Base-by-base conservation (phyloP, 2,329 filamentous ascomycete species). In the Aspergillus piperis region DNA sequence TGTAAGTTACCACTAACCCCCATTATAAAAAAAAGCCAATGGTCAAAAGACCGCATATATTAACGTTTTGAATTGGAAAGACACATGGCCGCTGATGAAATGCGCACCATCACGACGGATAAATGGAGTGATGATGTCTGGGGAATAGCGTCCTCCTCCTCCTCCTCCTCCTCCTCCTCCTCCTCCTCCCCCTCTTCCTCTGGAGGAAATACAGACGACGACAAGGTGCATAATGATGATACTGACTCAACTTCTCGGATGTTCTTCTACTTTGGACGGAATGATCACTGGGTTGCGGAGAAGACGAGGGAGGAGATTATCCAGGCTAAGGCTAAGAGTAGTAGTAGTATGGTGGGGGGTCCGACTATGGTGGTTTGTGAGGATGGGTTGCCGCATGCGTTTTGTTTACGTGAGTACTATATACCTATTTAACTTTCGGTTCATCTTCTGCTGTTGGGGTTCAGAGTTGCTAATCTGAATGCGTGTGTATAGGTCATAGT, bases 241-340 rank as follows among this genome's bases (percentile, higher is more conserved):
- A 23, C 5, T 3, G 21, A 3, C 21, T 23, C 25, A 27, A 0
- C 32, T 36, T 36, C 32, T 3, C 80, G 79, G 54, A 62, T 88
- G 44, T 80, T 81, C 54, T 86, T 88, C 67, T 82, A 86, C 64
- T 88, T 86, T 70, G 85, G 83, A 1, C 75, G 81, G 38, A 75
- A 82, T 51, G 86, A 88, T 68, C 84, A 86, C 67, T 88, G 86
- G 86, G 83, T 88, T 25, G 84, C 84, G 1, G 79, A 85, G 63
- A 74, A 78, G 66, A 86, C 84, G 30, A 76, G 85, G 38, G 82
- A 87, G 65, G 79, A 81, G 42, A 75, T 88, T 39, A 82, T 88
- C 50, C 72, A 71, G 41, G 66, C 76, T 10, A 72, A 81, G 44
- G 80, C 62, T 27, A 27, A 27, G 25, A 25, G 25, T 25, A 27